phyloP scores from a whole-genome alignment of 2,329 filamentous ascomycete genomes.

The Thermoascus crustaceus region DNA sequence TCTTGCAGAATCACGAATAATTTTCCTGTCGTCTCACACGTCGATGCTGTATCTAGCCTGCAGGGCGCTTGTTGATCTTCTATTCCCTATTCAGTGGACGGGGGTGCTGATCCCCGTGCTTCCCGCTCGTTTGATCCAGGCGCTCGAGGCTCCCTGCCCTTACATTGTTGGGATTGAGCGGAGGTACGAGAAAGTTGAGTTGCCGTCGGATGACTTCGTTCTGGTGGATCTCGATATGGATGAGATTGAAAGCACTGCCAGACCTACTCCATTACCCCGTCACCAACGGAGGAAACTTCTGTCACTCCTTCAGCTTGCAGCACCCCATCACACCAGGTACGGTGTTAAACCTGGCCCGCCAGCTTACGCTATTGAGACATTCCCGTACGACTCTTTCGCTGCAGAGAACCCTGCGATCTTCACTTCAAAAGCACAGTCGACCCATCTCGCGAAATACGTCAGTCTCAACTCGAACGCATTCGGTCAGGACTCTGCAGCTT shows the following conservation, averaged over 20 bases:
- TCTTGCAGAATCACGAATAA: constrained; percentile 87
- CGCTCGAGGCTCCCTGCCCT: constrained; percentile 87
- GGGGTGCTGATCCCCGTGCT: constrained; percentile 91
- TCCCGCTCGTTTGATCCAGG: constrained; percentile 77
- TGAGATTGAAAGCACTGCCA: constrained; percentile 73
- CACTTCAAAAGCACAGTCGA: constrained; percentile 59
- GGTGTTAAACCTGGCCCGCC: constrained; percentile 84
- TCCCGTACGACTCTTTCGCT: constrained; percentile 80
- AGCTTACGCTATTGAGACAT: constrained; percentile 86
- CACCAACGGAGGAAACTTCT: constrained; percentile 85
- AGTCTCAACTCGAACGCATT: constrained; percentile 85
- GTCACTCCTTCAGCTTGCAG: constrained; percentile 79
- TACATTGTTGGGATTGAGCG: constrained; percentile 96
- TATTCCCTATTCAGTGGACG: constrained; percentile 88
- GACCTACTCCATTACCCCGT: constrained; percentile 70
- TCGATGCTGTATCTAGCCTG: constrained; percentile 93
- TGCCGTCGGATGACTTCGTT: constrained; percentile 93
- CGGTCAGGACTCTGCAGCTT: constrained; percentile 53
- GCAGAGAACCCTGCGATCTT: constrained; percentile 79
- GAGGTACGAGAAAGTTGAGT: constrained; percentile 55
- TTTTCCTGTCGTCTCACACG: constrained; percentile 89
- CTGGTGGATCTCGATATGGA: constrained; percentile 90
- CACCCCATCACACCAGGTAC: constrained; percentile 78
- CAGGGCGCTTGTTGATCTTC: constrained; percentile 71
- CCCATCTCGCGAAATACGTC: constrained; percentile 75